These are phyloP conservation scores for Parietichytrium sp. DNA, from an alignment of 108 stramenopile genomes.

Conservation along the genomic window DNA sequence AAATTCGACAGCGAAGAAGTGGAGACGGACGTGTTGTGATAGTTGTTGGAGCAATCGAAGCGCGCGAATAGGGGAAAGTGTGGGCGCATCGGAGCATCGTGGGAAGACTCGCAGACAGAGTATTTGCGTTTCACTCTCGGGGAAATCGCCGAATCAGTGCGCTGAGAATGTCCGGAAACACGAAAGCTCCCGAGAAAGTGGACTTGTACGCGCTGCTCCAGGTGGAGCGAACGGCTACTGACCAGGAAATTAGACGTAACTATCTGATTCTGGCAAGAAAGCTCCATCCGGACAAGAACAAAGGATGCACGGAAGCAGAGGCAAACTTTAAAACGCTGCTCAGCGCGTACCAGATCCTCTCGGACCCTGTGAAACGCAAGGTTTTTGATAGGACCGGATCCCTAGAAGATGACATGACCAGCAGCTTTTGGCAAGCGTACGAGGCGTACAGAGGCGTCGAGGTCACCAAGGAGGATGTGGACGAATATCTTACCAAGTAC, in stretches of 20 bases:
- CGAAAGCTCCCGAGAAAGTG: background rate
- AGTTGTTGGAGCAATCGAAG: too few species aligned
- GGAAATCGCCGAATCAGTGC: too few species aligned
- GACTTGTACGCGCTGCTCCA: constrained; percentile 46
- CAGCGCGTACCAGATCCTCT: constrained; percentile 46
- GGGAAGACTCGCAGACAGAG: too few species aligned
- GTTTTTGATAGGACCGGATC: constrained; percentile 38
- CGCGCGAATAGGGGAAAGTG: too few species aligned
- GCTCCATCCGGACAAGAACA: constrained; percentile 51
- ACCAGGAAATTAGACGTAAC: constrained; percentile 1
- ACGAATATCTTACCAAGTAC: background rate
- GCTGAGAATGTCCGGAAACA: too few species aligned
- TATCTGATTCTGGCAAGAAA: constrained; percentile 35
- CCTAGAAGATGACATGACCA: background rate
- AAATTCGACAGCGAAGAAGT: too few species aligned
- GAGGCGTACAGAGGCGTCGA: constrained; percentile 1
- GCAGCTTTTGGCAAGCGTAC: background rate
- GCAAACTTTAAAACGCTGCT: constrained; percentile 39
- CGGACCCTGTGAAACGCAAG: constrained; percentile 45
- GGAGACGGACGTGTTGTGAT: too few species aligned
- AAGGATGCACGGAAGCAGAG: too few species aligned
- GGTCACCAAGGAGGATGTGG: constrained; percentile 10
- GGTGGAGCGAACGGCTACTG: constrained; percentile 39
- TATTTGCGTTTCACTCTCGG: too few species aligned
- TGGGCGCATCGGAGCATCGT: too few species aligned